phyloP scores from a whole-genome alignment of 2,329 filamentous ascomycete species.

The Arthrobotrys megalospora region DNA sequence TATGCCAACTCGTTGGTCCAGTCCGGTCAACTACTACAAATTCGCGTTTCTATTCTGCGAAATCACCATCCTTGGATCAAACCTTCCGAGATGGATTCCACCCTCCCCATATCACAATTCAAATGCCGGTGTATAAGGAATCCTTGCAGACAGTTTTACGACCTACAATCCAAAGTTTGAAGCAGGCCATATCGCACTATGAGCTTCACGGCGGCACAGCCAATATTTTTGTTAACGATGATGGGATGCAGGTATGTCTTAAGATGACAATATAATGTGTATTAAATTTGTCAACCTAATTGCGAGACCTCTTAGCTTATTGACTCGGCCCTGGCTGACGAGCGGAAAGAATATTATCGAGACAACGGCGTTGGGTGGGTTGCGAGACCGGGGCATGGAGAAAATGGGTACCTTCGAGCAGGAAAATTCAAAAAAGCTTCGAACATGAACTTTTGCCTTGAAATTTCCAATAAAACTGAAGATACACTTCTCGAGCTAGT shows the following conservation, averaged over 20 bases:
- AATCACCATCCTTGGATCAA: conserved; percentile 16
- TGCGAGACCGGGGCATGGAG: conserved; percentile 70
- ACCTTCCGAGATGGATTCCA: conserved; percentile 14
- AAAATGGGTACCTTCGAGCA: conserved; percentile 71
- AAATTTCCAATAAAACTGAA: conserved; percentile 76
- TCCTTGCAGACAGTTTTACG: conserved; percentile 71
- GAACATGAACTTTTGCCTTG: conserved; percentile 81
- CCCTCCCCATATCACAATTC: conserved; percentile 69
- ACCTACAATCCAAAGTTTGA: conserved; percentile 73
- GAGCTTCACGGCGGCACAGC: conserved; percentile 76
- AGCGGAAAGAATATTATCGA: conserved; percentile 23
- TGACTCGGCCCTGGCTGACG: conserved; percentile 65
- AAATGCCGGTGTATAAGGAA: conserved; percentile 72
- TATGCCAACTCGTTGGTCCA: conserved; percentile 28
- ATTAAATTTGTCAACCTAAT: too few relatives aligned
- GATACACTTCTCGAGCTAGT: conserved; percentile 67
- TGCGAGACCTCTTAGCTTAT: not conserved
- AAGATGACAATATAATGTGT: not conserved
- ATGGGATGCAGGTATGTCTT: conserved; percentile 76
- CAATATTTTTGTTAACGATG: conserved; percentile 79
- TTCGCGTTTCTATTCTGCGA: conserved; percentile 36
- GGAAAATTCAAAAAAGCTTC: conserved; percentile 82
- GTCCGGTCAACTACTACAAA: conserved; percentile 28
- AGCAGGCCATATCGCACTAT: conserved; percentile 74
- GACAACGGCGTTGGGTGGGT: conserved; percentile 32